phyloP scores from a whole-genome alignment of 1,284 basidiomycete genomes.

The Athelia psychrophila region DNA sequence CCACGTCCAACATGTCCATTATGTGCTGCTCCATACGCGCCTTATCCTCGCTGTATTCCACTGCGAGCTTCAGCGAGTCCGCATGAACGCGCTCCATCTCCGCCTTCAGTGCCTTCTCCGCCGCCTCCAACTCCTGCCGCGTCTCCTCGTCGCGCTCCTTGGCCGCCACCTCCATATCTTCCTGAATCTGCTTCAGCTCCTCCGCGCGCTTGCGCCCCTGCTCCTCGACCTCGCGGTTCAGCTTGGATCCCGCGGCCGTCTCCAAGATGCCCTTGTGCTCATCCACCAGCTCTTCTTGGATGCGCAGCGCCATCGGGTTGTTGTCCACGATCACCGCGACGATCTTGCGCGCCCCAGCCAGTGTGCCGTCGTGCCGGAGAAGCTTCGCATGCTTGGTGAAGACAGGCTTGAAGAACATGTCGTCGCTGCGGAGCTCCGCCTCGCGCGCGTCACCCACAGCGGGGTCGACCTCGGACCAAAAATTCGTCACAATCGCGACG shows the following conservation, averaged over 20 bases:
- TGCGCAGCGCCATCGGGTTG: conserved; percentile 23
- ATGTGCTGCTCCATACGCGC: conserved; percentile 8
- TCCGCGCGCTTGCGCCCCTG: conserved; percentile 32
- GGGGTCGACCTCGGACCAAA: conserved; percentile 43
- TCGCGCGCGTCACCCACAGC: conserved; percentile 38
- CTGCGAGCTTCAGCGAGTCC: conserved; percentile 14
- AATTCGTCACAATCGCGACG: conserved; percentile 48
- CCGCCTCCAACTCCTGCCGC: conserved; percentile 19
- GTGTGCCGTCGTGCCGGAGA: conserved; percentile 33
- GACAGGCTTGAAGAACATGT: conserved; percentile 43
- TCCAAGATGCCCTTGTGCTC: conserved; percentile 31
- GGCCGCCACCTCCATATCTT: conserved; percentile 14
- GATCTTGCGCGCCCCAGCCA: conserved; percentile 29
- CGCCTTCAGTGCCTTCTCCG: conserved; percentile 8
- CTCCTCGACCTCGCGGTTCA: conserved; percentile 27
- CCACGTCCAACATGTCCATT: conserved; percentile 1
- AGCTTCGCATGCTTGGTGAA: conserved; percentile 40
- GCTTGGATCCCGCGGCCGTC: conserved; percentile 30
- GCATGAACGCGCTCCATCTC: conserved; percentile 14
- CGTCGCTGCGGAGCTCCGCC: conserved; percentile 33
- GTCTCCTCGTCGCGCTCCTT: conserved; percentile 13
- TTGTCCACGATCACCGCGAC: conserved; percentile 32
- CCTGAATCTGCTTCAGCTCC: conserved; percentile 27
- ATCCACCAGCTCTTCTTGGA: conserved; percentile 21
- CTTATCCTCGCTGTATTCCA: conserved; percentile 8